Evolutionary conservation across 441 rosid species (phyloP).

Genomic region (Bruguiera hainesii): DNA sequence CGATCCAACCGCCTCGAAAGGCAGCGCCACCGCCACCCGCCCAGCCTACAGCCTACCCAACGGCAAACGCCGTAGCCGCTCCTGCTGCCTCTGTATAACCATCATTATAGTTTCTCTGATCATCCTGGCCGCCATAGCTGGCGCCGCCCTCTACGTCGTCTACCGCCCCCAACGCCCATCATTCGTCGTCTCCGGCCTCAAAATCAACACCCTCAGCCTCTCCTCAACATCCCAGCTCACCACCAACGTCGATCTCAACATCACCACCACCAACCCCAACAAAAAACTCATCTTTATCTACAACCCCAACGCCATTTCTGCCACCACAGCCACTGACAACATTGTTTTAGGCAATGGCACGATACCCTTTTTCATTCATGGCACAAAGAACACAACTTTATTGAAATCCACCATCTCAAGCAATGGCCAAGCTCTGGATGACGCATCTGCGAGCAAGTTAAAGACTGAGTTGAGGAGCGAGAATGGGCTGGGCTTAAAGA

Average conservation of each 20-base stretch:
- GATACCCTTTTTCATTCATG: conserved; percentile 52
- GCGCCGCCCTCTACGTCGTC: conserved; percentile 50
- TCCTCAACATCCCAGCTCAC: conserved; percentile 44
- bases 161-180: conserved; percentile 86
- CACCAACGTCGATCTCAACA: conserved; percentile 57
- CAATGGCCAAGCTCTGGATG: conserved; percentile 39
- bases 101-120: conserved; percentile 44
- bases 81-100: conserved; percentile 60
- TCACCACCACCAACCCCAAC: conserved; percentile 77
- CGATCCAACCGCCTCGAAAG: conserved; percentile 38
- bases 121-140: conserved; percentile 47
- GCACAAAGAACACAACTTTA: conserved; percentile 65
- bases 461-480: conserved; percentile 50
- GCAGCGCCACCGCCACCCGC: conserved; percentile 41
- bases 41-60: conserved; percentile 71
- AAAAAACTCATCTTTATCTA: conserved; percentile 60
- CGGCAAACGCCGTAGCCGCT: conserved; percentile 49
- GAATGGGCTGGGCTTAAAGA: conserved; percentile 46
- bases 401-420: conserved; percentile 40
- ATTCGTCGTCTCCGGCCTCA: conserved; percentile 62
- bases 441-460: conserved; percentile 36
- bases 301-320: conserved; percentile 38
- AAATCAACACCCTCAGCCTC: conserved; percentile 54
- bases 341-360: conserved; percentile 50
- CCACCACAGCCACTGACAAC: conserved; percentile 34